These are phyloP conservation scores for Colletotrichum trifolii DNA, from an alignment of 2,329 filamentous ascomycete genomes.

Conservation along the genomic window DNA sequence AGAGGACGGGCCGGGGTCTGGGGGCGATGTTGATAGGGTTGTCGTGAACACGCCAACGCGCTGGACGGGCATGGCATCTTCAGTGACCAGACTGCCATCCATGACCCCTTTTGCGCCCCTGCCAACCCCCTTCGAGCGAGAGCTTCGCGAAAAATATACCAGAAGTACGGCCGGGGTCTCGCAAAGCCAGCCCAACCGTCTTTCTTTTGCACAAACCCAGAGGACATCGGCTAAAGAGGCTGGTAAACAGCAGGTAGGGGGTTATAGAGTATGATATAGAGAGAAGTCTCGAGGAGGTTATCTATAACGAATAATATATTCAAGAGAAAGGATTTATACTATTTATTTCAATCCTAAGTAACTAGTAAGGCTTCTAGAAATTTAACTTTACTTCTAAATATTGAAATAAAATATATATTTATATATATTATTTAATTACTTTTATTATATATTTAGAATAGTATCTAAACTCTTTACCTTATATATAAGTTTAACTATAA, in stretches of 20 bases:
- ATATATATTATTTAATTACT: too few species aligned
- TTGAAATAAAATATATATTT: too few species aligned
- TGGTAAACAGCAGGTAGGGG: constrained; percentile 1
- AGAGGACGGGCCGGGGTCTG: constrained; percentile 26
- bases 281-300: too few species aligned
- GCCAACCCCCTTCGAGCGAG: constrained; percentile 54
- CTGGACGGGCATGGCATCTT: constrained; percentile 55
- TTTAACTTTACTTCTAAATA: too few species aligned
- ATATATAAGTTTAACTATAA: too few species aligned
- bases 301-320: too few species aligned
- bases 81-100: constrained; percentile 49
- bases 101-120: constrained; percentile 57
- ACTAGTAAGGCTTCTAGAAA: too few species aligned
- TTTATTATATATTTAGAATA: too few species aligned
- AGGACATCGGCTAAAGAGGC: constrained; percentile 17
- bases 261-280: neutral
- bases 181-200: constrained; percentile 17
- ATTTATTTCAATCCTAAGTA: too few species aligned
- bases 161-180: constrained; percentile 16
- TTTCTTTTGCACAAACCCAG: constrained; percentile 30
- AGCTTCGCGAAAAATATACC: constrained; percentile 42
- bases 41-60: constrained; percentile 57
- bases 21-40: constrained; percentile 13
- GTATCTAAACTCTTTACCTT: too few species aligned
- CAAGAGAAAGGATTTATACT: too few species aligned